Conservation (phyloP, 1,284 basidiomycete genomes). For the Amylostereum areolatum region DNA sequence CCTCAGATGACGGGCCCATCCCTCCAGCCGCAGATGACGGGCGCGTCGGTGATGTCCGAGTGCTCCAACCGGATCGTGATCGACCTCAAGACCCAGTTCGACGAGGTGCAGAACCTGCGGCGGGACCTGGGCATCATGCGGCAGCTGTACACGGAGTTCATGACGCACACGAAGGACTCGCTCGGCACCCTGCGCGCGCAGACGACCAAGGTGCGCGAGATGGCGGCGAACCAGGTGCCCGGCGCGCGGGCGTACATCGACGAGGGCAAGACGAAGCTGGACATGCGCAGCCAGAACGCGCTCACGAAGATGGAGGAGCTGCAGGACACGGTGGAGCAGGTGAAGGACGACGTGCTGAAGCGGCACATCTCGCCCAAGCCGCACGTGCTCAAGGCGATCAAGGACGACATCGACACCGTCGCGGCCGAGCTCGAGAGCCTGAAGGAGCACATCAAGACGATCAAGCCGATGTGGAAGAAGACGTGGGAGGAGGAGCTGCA, state of each 20-base stretch:
- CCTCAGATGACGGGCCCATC: slow-evolving; percentile 64
- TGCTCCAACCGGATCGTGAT: slow-evolving; percentile 67
- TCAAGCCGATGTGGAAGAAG: slow-evolving; percentile 98
- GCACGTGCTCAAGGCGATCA: slow-evolving; percentile 65
- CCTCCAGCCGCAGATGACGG: slow-evolving; percentile 68
- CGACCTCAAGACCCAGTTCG: slow-evolving; percentile 88
- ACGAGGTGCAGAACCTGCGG: slow-evolving; percentile 90
- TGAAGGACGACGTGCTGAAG: slow-evolving; percentile 90
- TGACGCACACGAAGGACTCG: slow-evolving; percentile 84
- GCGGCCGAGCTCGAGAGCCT: slow-evolving; percentile 72
- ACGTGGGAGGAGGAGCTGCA: slow-evolving; percentile 97
- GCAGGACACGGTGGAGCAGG: slow-evolving; percentile 86
- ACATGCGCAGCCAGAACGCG: slow-evolving; percentile 82
- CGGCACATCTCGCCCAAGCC: slow-evolving; percentile 84
- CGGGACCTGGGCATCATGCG: slow-evolving; percentile 91
- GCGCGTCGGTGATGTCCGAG: slow-evolving; percentile 65
- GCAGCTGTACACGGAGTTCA: slow-evolving; percentile 92
- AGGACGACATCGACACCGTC: slow-evolving; percentile 70
- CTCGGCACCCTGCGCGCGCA: slow-evolving; percentile 75
- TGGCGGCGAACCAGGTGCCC: slow-evolving; percentile 79
- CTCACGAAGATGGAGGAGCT: slow-evolving; percentile 92
- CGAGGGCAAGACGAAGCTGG: slow-evolving; percentile 87
- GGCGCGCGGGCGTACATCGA: slow-evolving; percentile 88
- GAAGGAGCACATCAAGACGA: slow-evolving; percentile 79
- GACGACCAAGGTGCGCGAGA: slow-evolving; percentile 80